A percentile compares a stretch with the other conserved stretches of the same genome.
Evolutionary conservation across 2,329 filamentous ascomycete genomes (phyloP).

Genomic region (Parastagonospora nodorum): DNA sequence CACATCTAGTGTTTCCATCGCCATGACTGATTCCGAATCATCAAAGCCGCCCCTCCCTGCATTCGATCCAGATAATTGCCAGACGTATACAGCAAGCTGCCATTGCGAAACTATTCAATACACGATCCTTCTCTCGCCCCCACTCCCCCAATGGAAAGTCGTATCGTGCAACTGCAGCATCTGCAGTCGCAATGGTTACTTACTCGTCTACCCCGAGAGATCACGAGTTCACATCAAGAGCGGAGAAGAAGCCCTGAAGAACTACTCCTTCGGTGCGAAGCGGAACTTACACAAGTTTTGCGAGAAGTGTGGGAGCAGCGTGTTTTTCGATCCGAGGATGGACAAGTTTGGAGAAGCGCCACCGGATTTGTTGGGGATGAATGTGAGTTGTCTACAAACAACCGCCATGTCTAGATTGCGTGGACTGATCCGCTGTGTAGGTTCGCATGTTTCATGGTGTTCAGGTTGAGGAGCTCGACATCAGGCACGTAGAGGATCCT

Average conservation of each 20-base stretch:
- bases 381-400: constrained; percentile 22
- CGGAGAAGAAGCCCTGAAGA: constrained; percentile 27
- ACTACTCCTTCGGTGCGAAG: constrained; percentile 33
- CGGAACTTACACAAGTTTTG: constrained; percentile 36
- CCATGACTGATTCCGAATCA: constrained; percentile 16
- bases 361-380: constrained; percentile 31
- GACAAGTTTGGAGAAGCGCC: constrained; percentile 20
- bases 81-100: constrained; percentile 57
- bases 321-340: constrained; percentile 36
- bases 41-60: constrained; percentile 12
- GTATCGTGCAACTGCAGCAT: constrained; percentile 61
- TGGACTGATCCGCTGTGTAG: constrained; percentile 2
- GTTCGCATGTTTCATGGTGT: constrained; percentile 37
- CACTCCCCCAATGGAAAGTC: constrained; percentile 53
- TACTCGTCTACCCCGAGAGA: constrained; percentile 50
- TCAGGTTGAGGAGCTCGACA: constrained; percentile 27
- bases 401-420: background rate
- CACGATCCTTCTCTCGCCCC: constrained; percentile 55
- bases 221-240: constrained; percentile 28
- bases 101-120: constrained; percentile 60
- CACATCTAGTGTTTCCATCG: background rate
- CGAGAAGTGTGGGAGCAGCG: constrained; percentile 29
- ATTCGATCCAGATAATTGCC: constrained; percentile 21
- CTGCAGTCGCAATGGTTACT: constrained; percentile 57
- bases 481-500: constrained; percentile 27